phyloP scores from a whole-genome alignment of 2,329 filamentous ascomycete genomes.

The Alternaria sp. region DNA sequence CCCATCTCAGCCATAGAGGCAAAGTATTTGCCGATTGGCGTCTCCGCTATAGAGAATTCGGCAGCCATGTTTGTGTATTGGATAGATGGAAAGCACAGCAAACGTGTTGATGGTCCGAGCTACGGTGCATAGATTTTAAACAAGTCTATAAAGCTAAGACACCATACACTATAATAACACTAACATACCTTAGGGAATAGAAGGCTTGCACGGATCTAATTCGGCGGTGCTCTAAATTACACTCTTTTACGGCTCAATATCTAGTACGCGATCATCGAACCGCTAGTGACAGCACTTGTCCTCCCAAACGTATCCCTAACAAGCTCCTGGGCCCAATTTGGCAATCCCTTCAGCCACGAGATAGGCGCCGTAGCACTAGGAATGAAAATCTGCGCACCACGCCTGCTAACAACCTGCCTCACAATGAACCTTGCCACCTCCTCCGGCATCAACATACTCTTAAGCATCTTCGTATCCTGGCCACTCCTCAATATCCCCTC shows the following conservation, averaged over 20 bases:
- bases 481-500: slow-evolving; percentile 30
- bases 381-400: slow-evolving; percentile 48
- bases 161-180: background rate
- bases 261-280: slow-evolving; percentile 10
- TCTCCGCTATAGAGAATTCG: slow-evolving; percentile 15
- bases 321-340: slow-evolving; percentile 11
- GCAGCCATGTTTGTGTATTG: slow-evolving; percentile 8
- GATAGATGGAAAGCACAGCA: background rate
- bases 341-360: slow-evolving; percentile 11
- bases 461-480: slow-evolving; percentile 35
- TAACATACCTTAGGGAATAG: background rate
- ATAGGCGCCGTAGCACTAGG: slow-evolving; percentile 6
- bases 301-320: slow-evolving; percentile 11
- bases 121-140: background rate
- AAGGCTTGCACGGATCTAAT: background rate
- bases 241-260: background rate
- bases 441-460: slow-evolving; percentile 41
- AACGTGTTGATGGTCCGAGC: background rate
- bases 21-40: slow-evolving; percentile 16
- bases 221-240: background rate
- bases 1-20: slow-evolving; percentile 19
- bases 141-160: background rate
- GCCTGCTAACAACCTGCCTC: slow-evolving; percentile 47
- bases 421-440: slow-evolving; percentile 50
- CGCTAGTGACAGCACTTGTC: slow-evolving; percentile 13